Evolutionary conservation across 2,329 filamentous ascomycete genomes (phyloP).

Genomic region (Microsporum audouinii): DNA sequence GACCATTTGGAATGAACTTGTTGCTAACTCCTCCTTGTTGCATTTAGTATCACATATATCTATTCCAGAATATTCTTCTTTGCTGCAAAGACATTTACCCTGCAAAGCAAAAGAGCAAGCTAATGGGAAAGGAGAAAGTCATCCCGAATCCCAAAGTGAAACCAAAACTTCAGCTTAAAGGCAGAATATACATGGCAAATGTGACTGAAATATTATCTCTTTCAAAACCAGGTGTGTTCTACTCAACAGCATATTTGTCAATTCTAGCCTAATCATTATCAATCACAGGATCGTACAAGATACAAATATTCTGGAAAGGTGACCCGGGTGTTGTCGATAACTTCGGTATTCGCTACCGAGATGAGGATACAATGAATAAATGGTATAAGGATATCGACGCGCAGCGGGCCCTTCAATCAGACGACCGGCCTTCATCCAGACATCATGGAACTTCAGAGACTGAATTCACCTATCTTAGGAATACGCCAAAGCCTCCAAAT

Average conservation of each 20-base stretch:
- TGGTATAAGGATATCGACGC: constrained; percentile 72
- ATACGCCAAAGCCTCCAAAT: constrained; percentile 61
- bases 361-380: constrained; percentile 86
- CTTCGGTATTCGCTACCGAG: constrained; percentile 85
- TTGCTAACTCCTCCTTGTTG: constrained; percentile 2
- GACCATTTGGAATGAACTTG: neutral
- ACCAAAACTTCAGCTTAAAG: constrained; percentile 73
- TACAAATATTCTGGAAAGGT: constrained; percentile 98
- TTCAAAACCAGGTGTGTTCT: constrained; percentile 65
- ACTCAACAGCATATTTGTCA: neutral
- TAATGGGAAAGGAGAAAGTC: constrained; percentile 58
- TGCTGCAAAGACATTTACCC: constrained; percentile 93
- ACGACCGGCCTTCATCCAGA: constrained; percentile 38
- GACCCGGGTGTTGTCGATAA: constrained; percentile 81
- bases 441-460: constrained; percentile 49
- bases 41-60: constrained; percentile 81
- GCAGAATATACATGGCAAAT: constrained; percentile 97
- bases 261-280: neutral
- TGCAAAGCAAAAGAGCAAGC: constrained; percentile 62
- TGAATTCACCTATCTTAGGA: constrained; percentile 70
- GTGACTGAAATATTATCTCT: constrained; percentile 88
- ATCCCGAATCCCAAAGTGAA: constrained; percentile 62
- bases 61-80: constrained; percentile 88
- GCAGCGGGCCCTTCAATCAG: constrained; percentile 54
- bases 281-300: constrained; percentile 67